Base-by-base conservation (phyloP, 495 filamentous ascomycete genomes). In the Penicilliopsis zonata region DNA sequence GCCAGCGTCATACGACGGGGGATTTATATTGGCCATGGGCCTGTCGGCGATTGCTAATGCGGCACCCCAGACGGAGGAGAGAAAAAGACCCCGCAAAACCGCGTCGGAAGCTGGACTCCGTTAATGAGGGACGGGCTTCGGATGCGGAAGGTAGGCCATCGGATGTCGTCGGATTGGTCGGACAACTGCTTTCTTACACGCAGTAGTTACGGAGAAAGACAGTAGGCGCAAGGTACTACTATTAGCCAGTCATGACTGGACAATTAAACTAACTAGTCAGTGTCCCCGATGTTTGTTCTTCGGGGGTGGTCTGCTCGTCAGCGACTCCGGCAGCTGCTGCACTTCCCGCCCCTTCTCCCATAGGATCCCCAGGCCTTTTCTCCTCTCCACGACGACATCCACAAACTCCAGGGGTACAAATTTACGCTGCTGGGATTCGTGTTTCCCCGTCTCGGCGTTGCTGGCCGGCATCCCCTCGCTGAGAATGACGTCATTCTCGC, bases 401-500 rank as follows among this genome's bases (percentile, higher is more conserved):
- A 60, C 55, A 18, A 57, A 63, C 14, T 63, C 59, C n/a, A 61
- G 25, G 5, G 63, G 49, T 0, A 67, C 55, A 6, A 62, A 30
- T 38, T 53, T 56, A 2, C 21, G 32, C 12, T 42, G 17, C 29
- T 30, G 49, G 13, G 29, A 25, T 16, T 47, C 39, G 15, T 34
- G 46, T 20, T 40, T 29, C 3, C 26, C 28, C 26, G 38, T 43
- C 3, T 33, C 35, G 13, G 18, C 37, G 9, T 46, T 37, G 9
- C 40, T 14, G 13, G 42, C 24, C 6, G 41, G 33, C n/a, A 65
- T 33, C 2, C 62, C 67, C 38, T 69, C 67, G 21, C 61, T 69
- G 5, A 72, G 49, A 30, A 72, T 57, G 2, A 88, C 90, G 2
- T 76, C 84, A 53, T 98, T 98, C 33, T 82, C 82, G 53, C 80